Base-by-base conservation (phyloP, 2,329 filamentous ascomycete species). In the Aspergillus sp. region DNA sequence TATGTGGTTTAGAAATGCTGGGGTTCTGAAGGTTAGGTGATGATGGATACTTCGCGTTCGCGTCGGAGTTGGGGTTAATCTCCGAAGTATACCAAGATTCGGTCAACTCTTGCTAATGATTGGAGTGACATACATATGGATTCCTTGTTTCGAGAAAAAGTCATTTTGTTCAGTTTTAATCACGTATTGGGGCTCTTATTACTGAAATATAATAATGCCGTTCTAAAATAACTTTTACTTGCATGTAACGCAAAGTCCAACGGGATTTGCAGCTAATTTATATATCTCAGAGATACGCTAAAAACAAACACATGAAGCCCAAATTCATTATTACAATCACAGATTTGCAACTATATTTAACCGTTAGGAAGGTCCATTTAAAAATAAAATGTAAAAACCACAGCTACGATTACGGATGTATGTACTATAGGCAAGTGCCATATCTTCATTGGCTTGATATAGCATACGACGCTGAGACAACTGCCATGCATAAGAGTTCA, bases 41-140 rank as follows among this genome's bases (percentile, higher is more conserved):
- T 12, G 47, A 52, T 24, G 51, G 43, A 24, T 37, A 17, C 39
- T 54, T 31, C 52, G 52, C 31, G 52, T 54, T 48, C 43, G 43
- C 43, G 52, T 53, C 27, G 35, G 48, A 51, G 35, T 24, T 39
- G 17, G 37, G 27, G 27, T 37, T 48, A 11, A 23, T 19, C 19
- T 39, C 33, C 33, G 19, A 49, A 49, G 27, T 48, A 48, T 49
- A 48, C 31, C 44, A 9, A n/a, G 44, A 31, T 23, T 23, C 19
- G 6, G n/a, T 21, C 41, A 21, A 23, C 21, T 6, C 35, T 7
- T 15, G 15, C 4, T 37, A n/a, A n/a, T 4, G 35, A 14, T 37
- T 12, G 6, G 35, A 6, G 14, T 12, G 35, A 46, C 14, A n/a
- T 33, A 46, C 7, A 31, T 11, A 11, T 31, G 9, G 12, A 11